Base-by-base conservation (phyloP, 2,329 filamentous ascomycete species). In the Talaromyces sp. region DNA sequence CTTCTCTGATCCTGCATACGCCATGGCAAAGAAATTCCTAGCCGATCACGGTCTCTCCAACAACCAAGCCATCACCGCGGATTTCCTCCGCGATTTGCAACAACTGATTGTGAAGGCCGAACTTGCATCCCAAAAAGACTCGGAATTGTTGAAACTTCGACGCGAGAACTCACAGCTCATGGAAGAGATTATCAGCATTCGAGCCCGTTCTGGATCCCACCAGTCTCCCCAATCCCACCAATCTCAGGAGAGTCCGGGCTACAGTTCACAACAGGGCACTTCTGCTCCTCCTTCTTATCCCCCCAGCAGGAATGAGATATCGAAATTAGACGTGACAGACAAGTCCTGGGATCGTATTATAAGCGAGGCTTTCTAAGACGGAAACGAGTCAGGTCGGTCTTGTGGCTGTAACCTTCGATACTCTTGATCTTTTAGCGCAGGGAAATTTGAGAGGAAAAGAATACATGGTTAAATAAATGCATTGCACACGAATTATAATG, bases 101-200 rank as follows among this genome's bases (percentile, higher is more conserved):
- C 57, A 60, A 2, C 64, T 69, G 54, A 64, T 70, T 37, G 48
- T 53, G 19, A 62, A 66, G 48, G 57, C 66, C 3, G 64, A 69
- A 41, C 62, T 63, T 5, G 56, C 66, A 22, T 57, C 60, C 10
- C 41, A 60, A 19, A 48, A 64, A 25, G 55, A 65, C 22, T 54
- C 58, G 36, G 67, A 66, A 15, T 50, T 62, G 3, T 55, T 63
- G 31, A 57, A 57, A 2, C 54, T 70, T 25, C 59, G 46, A 22
- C 59, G 64, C 9, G 67, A 71, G 33, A 68, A 67, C 41, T 46
- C 56, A 10, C 61, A 55, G 33, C 56, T 69, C 46, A 63, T 63
- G 41, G 61, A 61, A 1, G 66, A 69, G 28, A 66, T 68, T 36
- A 54, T 53, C 66, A 28, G 59, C n/a, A 48, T 11, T 10, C 28